Evolutionary conservation across 169 alveolate genomes (phyloP).

Genomic region (Eimeria necatrix): DNA sequence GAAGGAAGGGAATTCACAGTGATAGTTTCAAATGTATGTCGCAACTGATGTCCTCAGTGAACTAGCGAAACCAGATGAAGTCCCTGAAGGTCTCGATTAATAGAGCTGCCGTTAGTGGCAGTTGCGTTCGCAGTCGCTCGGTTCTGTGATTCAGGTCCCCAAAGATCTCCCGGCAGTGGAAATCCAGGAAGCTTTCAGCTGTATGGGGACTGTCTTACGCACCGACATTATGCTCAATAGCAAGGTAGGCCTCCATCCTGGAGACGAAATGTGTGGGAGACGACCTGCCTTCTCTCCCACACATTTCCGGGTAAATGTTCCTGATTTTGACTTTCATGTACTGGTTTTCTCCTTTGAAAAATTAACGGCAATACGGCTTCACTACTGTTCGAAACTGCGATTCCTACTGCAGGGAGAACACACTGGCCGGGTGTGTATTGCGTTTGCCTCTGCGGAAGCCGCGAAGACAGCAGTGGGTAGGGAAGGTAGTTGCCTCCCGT

Average conservation of each 20-base stretch:
- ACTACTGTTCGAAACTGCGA: background rate
- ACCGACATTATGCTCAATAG: slow-evolving; percentile 80
- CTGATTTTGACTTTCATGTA: background rate
- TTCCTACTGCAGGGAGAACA: slow-evolving; percentile 77
- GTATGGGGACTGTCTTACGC: slow-evolving; percentile 74
- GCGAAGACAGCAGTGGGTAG: slow-evolving; percentile 79
- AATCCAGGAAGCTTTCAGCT: slow-evolving; percentile 82
- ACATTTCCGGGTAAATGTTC: background rate
- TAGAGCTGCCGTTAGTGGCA: background rate
- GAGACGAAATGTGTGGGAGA: no score
- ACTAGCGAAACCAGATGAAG: background rate
- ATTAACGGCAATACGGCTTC: background rate
- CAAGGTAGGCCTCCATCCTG: slow-evolving; percentile 47
- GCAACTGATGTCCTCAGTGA: background rate
- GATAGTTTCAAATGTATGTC: slow-evolving; percentile 59
- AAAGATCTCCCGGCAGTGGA: slow-evolving; percentile 80
- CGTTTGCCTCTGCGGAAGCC: slow-evolving; percentile 75
- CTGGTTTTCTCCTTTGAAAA: background rate
- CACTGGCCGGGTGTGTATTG: slow-evolving; percentile 80
- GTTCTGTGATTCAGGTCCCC: slow-evolving; percentile 75
- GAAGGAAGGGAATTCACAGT: slow-evolving; percentile 63
- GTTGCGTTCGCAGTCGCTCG: background rate
- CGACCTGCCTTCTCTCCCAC: background rate
- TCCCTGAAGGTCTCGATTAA: background rate
- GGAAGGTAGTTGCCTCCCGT: slow-evolving; percentile 2